A percentile compares a stretch with the other conserved stretches of the same genome.
These are phyloP conservation scores for Flaveria linearis DNA, from an alignment of 129 eudicot genomes.

Conservation along the genomic window DNA sequence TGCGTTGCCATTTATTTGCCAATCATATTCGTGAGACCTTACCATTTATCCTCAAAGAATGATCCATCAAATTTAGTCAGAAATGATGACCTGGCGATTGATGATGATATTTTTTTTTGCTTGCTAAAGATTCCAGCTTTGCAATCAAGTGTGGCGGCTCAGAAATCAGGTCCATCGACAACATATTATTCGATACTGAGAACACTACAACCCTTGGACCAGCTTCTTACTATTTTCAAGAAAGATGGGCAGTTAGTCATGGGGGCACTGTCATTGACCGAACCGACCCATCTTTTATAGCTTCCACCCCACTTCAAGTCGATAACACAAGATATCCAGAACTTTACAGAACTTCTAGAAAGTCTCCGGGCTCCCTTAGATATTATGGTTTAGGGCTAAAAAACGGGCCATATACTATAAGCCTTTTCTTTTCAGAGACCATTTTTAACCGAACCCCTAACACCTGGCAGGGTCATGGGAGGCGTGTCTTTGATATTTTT, in stretches of 20 bases:
- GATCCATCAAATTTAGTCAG: background rate
- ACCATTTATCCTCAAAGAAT: conserved; percentile 2
- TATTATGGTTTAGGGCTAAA: conserved; percentile 57
- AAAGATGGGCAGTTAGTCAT: conserved; percentile 53
- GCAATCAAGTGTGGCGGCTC: conserved; percentile 64
- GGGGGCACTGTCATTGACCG: conserved; percentile 43
- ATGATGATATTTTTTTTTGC: conserved; percentile 13
- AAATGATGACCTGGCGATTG: conserved; percentile 28
- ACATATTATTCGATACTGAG: conserved; percentile 44
- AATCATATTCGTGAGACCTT: background rate
- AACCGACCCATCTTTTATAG: conserved; percentile 39
- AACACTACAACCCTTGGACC: conserved; percentile 48
- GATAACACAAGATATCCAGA: conserved; percentile 43
- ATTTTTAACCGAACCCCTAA: conserved; percentile 32
- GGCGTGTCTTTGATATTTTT: conserved; percentile 57
- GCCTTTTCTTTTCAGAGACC: conserved; percentile 51
- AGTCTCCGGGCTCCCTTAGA: conserved; percentile 56
- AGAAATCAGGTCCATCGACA: conserved; percentile 36
- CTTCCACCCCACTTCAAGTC: conserved; percentile 30
- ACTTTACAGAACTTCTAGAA: conserved; percentile 50
- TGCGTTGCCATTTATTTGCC: background rate
- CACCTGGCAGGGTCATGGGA: conserved; percentile 47
- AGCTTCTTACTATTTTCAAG: conserved; percentile 36
- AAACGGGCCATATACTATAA: conserved; percentile 50
- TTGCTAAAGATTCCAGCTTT: conserved; percentile 44